Conservation (phyloP, 129 eudicot species). For the Pulicaria dysenterica region DNA sequence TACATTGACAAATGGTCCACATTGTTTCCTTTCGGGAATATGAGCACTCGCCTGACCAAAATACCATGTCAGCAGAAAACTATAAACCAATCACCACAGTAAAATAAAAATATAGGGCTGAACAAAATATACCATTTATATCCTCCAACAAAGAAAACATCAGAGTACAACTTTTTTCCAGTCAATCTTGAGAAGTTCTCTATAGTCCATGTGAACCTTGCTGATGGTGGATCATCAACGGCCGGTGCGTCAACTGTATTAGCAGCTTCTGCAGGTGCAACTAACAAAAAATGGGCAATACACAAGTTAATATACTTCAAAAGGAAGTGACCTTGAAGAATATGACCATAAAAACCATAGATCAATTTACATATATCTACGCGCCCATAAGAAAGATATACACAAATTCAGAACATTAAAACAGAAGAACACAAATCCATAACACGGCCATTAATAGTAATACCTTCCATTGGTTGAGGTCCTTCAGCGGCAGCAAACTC, state of each 20-base stretch:
- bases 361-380: background rate
- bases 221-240: constrained; percentile 72
- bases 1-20: constrained; percentile 86
- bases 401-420: background rate
- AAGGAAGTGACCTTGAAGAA: background rate
- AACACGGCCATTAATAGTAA: background rate
- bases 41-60: constrained; percentile 72
- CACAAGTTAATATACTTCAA: constrained; percentile 14
- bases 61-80: constrained; percentile 20
- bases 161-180: constrained; percentile 66
- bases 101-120: background rate
- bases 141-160: constrained; percentile 77
- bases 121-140: constrained; percentile 69
- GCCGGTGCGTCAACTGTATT: constrained; percentile 54
- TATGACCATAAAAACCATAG: constrained; percentile 8
- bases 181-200: constrained; percentile 71
- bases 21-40: constrained; percentile 91
- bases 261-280: constrained; percentile 62
- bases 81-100: constrained; percentile 2
- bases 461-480: constrained; percentile 93
- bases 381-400: constrained; percentile 3
- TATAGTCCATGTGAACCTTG: constrained; percentile 85
- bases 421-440: background rate
- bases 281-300: constrained; percentile 19
- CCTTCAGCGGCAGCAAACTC: constrained; percentile 61